Evolutionary conservation across 2,329 filamentous ascomycete species (phyloP).

Genomic region (Cyanodermella asteris): DNA sequence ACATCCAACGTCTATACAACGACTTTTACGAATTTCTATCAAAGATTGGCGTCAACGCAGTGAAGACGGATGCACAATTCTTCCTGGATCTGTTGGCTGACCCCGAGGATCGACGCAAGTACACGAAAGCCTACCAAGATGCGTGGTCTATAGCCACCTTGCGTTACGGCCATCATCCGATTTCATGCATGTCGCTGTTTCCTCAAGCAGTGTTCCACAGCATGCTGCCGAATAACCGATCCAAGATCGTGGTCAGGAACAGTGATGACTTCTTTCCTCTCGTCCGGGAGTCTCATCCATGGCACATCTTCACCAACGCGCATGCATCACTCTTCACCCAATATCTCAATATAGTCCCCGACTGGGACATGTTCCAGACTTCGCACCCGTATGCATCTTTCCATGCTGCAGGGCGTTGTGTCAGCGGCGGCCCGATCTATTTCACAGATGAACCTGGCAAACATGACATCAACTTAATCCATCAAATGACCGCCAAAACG

Average conservation of each 20-base stretch:
- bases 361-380: constrained; percentile 60
- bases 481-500: constrained; percentile 60
- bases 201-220: constrained; percentile 73
- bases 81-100: constrained; percentile 56
- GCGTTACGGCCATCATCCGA: constrained; percentile 49
- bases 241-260: constrained; percentile 56
- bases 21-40: constrained; percentile 77
- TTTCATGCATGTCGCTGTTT: constrained; percentile 84
- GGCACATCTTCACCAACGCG: constrained; percentile 90
- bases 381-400: constrained; percentile 51
- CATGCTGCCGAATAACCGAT: constrained; percentile 55
- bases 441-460: constrained; percentile 77
- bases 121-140: constrained; percentile 60
- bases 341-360: constrained; percentile 68
- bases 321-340: constrained; percentile 68
- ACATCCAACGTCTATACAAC: constrained; percentile 57
- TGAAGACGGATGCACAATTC: constrained; percentile 88
- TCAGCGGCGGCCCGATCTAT: constrained; percentile 82
- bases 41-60: constrained; percentile 53
- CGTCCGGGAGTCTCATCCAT: constrained; percentile 58
- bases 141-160: constrained; percentile 64
- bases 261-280: constrained; percentile 82
- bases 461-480: constrained; percentile 54
- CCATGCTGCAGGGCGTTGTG: constrained; percentile 72
- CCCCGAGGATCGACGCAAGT: constrained; percentile 44